Base-by-base conservation (phyloP, 129 eudicot species). In the Arctium lappa region DNA sequence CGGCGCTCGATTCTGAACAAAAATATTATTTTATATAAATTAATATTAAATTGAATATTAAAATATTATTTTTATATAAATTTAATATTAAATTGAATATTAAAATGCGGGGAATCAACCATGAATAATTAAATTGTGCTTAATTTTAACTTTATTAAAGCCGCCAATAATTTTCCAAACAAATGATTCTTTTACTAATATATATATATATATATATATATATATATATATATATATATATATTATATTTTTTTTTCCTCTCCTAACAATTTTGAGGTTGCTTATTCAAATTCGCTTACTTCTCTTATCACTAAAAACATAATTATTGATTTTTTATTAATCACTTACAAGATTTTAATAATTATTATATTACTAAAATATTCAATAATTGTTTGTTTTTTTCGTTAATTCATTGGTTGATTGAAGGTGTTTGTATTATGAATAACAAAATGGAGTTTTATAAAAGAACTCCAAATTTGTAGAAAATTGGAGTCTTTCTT, bases 261-360 rank as follows among this genome's bases (percentile, higher is more conserved):
- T 56, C 33, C 53, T n/a, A 78, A 72, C 77, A 10, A 60, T 78
- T 63, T 32, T 40, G 27, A 31, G 79, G 74, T 78, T 84, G 75
- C 87, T 72, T 84, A 65, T 78, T 62, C 87, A 62, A 84, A 33
- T 84, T 84, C 60, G 65, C 79, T 22, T 83, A 16, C 62, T 39
- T 53, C 69, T 83, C 79, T 77, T 77, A 1, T 7, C 29, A 6
- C 60, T 74, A 42, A 8, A 75, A 3, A 18, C 22, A 33, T 31
- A 31, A n/a, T 42, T 0, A 68, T 15, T 74, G 42, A 33, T 22
- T 33, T 33, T 33, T 33, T 33, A 33, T 33, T 33, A 2, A 33
- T 22, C 27, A 22, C 27, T 22, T 22, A 0, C 0, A 22, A 22
- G 27, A 22, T 22, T 22, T 22, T 22, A 22, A 22, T 22, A 22